These are phyloP conservation scores for Mortierella sp. DNA, from an alignment of 371 early-diverging fungal genomes.

Conservation along the genomic window DNA sequence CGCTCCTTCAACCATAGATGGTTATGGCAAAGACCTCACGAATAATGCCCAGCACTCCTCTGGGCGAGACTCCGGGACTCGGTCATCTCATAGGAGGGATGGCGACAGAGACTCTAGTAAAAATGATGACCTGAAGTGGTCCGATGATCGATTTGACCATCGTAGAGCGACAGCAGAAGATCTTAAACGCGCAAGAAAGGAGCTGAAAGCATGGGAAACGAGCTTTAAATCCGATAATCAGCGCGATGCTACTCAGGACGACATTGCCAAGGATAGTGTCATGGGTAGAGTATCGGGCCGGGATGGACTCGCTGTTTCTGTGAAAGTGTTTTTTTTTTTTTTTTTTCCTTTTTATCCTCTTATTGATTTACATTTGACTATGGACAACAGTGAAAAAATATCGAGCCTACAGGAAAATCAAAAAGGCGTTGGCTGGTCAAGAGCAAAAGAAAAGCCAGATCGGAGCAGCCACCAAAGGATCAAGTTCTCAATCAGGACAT, in stretches of 20 bases:
- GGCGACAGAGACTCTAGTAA: no score
- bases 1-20: no score
- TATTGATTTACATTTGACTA: neutral
- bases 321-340: no score
- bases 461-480: neutral
- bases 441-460: neutral
- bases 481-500: neutral
- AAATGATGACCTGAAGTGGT: no score
- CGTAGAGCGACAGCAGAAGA: neutral
- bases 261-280: constrained; percentile 30
- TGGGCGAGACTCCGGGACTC: no score
- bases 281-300: constrained; percentile 29
- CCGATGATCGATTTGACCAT: no score
- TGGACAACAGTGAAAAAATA: constrained; percentile 29
- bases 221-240: constrained; percentile 52
- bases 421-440: constrained; percentile 34
- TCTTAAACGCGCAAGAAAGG: constrained; percentile 15
- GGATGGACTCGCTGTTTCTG: no score
- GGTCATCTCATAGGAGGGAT: no score
- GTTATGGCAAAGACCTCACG: no score
- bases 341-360: no score
- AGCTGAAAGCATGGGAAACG: constrained; percentile 63
- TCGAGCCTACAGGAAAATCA: constrained; percentile 33
- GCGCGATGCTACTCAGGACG: constrained; percentile 56
- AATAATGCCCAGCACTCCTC: no score